phyloP scores from a whole-genome alignment of 768 basidiomycete genomes.

The Boletus rex-veris region DNA sequence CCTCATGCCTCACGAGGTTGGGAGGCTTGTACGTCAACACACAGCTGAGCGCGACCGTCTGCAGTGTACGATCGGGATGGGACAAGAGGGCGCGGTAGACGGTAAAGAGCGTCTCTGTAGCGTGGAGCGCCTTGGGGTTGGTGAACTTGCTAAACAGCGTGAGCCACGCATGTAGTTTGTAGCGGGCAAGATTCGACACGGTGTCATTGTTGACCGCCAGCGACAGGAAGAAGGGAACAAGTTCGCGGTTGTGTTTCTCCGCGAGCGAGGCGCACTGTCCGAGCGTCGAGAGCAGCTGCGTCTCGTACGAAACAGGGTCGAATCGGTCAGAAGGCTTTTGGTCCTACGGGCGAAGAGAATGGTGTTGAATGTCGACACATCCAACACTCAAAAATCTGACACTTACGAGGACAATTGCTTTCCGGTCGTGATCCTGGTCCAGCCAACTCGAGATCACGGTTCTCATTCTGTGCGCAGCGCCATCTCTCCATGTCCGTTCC shows the following conservation, averaged over 20 bases:
- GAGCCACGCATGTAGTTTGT: constrained; percentile 73
- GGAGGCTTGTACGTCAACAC: constrained; percentile 79
- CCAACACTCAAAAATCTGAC: not conserved
- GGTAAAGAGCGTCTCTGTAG: constrained; percentile 57
- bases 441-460: constrained; percentile 48
- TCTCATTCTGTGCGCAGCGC: constrained; percentile 61
- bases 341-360: constrained; percentile 24
- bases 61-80: constrained; percentile 78
- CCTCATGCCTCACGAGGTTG: constrained; percentile 49
- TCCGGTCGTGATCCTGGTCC: constrained; percentile 26
- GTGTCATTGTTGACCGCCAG: constrained; percentile 34
- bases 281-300: constrained; percentile 70
- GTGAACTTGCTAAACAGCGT: constrained; percentile 83
- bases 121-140: constrained; percentile 87
- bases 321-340: constrained; percentile 53
- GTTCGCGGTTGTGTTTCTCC: constrained; percentile 84
- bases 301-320: constrained; percentile 73
- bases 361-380: not conserved
- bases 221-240: constrained; percentile 79
- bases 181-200: constrained; percentile 46
- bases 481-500: constrained; percentile 75
- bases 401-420: constrained; percentile 36
- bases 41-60: constrained; percentile 72
- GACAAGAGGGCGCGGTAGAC: constrained; percentile 77
- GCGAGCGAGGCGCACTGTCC: constrained; percentile 67